phyloP scores from a whole-genome alignment of 352 stramenopile species.

The Elongisporangium undulatum region DNA sequence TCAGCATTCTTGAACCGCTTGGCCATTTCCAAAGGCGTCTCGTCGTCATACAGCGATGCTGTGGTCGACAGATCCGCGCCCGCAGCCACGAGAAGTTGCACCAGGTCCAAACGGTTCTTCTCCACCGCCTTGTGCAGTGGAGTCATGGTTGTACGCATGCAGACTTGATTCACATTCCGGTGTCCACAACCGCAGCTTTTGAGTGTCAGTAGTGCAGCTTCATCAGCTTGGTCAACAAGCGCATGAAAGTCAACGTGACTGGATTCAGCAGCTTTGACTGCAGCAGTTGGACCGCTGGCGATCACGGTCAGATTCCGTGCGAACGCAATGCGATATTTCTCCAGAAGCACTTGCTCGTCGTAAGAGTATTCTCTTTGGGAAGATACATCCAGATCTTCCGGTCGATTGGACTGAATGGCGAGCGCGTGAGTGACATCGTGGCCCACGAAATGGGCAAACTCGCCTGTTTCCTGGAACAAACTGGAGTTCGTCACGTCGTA shows the following conservation, averaged over 20 bases:
- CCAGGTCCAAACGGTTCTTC: conserved; percentile 46
- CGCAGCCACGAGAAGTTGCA: conserved; percentile 30
- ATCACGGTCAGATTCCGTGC: conserved; percentile 28
- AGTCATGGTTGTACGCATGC: conserved; percentile 52
- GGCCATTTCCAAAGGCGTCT: conserved; percentile 59
- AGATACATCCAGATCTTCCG: conserved; percentile 31
- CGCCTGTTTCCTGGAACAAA: conserved; percentile 37
- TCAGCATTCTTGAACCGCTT: conserved; percentile 43
- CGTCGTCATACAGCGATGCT: conserved; percentile 53
- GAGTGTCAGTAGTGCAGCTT: conserved; percentile 5
- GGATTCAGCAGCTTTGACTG: conserved; percentile 12
- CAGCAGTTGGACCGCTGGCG: background rate
- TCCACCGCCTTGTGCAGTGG: conserved; percentile 66
- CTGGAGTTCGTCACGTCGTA: conserved; percentile 53
- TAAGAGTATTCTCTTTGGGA: conserved; percentile 39
- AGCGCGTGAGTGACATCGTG: conserved; percentile 58
- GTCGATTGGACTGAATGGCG: conserved; percentile 33
- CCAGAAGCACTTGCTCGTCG: conserved; percentile 50
- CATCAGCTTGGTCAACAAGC: conserved; percentile 34
- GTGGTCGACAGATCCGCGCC: conserved; percentile 32
- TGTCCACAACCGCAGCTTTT: conserved; percentile 2
- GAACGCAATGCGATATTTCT: conserved; percentile 48
- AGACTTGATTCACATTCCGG: conserved; percentile 31
- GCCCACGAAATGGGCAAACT: conserved; percentile 49
- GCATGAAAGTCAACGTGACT: conserved; percentile 16